Percentiles rank a stretch among this genome's conserved stretches.
These are phyloP conservation scores for Pyrus betulifolia DNA, from an alignment of 306 rosid species.

Conservation along the genomic window DNA sequence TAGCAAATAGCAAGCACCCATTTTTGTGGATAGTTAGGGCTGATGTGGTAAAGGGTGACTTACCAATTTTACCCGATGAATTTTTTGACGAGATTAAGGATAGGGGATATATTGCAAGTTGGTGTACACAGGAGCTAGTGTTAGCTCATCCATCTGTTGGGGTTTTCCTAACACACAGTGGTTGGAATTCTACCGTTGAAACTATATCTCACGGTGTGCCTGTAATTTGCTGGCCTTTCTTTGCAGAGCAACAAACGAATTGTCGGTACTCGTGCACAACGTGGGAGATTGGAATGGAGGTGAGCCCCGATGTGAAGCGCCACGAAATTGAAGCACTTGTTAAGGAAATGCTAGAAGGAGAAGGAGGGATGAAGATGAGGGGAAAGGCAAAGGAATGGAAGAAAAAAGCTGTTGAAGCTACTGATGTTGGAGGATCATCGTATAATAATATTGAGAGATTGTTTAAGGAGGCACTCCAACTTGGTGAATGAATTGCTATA, in stretches of 20 bases:
- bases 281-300: conserved; percentile 41
- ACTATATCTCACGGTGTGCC: conserved; percentile 32
- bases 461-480: no score
- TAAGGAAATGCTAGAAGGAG: conserved; percentile 35
- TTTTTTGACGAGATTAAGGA: no score
- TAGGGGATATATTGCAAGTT: no score
- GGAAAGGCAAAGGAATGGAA: conserved; percentile 22
- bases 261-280: conserved; percentile 28
- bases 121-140: no score
- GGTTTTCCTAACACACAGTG: no score
- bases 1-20: no score
- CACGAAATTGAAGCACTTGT: conserved; percentile 21
- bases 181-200: no score
- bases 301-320: conserved; percentile 28
- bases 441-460: conserved; percentile 21
- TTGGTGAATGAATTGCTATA: no score
- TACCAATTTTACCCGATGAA: no score
- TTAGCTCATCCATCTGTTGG: no score
- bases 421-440: conserved; percentile 27
- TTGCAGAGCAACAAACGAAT: conserved; percentile 42
- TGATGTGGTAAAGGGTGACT: no score
- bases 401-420: conserved; percentile 31
- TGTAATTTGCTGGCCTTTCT: conserved; percentile 51
- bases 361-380: conserved; percentile 17
- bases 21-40: no score